Evolutionary conservation across 805 yeast genomes (phyloP).

Genomic region (Hanseniaspora vineae): DNA sequence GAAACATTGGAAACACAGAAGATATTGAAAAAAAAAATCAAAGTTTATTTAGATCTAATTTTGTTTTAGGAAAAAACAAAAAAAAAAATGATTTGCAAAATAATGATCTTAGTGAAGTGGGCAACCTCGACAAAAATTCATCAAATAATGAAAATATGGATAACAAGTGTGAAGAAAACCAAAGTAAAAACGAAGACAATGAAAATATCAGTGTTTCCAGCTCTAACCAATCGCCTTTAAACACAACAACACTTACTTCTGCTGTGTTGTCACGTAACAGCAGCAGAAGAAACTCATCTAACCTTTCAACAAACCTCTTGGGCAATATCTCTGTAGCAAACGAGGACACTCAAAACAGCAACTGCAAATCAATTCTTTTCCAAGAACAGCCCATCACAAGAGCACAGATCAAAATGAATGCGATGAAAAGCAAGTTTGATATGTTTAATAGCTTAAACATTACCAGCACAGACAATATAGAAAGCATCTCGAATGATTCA

Average conservation of each 20-base stretch:
- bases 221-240: constrained; percentile 12
- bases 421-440: constrained; percentile 6
- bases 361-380: constrained; percentile 2
- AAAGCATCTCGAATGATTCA: too few species aligned
- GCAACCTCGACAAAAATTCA: too few species aligned
- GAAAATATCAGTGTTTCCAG: constrained; percentile 5
- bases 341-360: constrained; percentile 2
- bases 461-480: too few species aligned
- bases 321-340: too few species aligned
- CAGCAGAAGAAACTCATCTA: background rate
- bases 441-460: background rate
- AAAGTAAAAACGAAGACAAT: background rate
- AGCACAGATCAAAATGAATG: constrained; percentile 6
- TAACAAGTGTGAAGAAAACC: background rate
- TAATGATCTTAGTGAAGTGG: too few species aligned
- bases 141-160: too few species aligned
- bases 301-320: too few species aligned
- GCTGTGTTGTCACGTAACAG: background rate
- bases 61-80: too few species aligned
- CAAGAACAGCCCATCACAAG: constrained; percentile 2
- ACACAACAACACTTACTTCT: constrained; percentile 1
- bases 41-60: too few species aligned
- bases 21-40: background rate
- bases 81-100: too few species aligned
- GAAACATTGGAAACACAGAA: too few species aligned